A percentile compares a stretch with the other conserved stretches of the same genome.
phyloP scores from a whole-genome alignment of 768 basidiomycete species.

The Obba rivulosa region DNA sequence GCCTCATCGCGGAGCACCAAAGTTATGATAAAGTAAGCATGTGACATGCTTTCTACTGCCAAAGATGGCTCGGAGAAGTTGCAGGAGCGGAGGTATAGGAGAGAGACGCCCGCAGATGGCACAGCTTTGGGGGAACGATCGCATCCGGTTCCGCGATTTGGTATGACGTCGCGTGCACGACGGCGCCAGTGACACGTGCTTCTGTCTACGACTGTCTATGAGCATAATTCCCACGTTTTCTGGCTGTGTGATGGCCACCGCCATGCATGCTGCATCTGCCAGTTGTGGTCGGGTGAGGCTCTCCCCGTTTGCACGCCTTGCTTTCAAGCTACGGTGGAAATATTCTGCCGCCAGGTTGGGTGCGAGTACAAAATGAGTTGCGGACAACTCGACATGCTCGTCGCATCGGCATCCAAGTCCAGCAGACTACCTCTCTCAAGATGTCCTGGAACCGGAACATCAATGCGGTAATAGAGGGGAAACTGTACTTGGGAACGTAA shows the following conservation, averaged over 20 bases:
- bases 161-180: background rate
- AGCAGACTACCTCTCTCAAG: constrained; percentile 1
- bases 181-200: constrained; percentile 12
- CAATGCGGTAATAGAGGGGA: constrained; percentile 17
- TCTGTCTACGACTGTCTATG: background rate
- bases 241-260: constrained; percentile 13
- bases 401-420: background rate
- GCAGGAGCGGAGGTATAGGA: background rate
- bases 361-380: constrained; percentile 13
- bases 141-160: background rate
- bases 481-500: constrained; percentile 18
- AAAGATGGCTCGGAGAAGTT: too few species aligned
- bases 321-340: constrained; percentile 6
- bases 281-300: constrained; percentile 1
- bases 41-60: too few species aligned
- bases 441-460: constrained; percentile 20
- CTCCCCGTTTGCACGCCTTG: constrained; percentile 8
- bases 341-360: constrained; percentile 8
- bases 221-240: background rate
- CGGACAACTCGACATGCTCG: background rate
- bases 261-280: constrained; percentile 16
- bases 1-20: too few species aligned
- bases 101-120: background rate
- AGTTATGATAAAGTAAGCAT: too few species aligned
- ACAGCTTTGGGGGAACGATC: background rate